A percentile compares a stretch with the other conserved stretches of the same genome.
phyloP scores from a whole-genome alignment of 2,329 filamentous ascomycete species.

The Penicillium freii region DNA sequence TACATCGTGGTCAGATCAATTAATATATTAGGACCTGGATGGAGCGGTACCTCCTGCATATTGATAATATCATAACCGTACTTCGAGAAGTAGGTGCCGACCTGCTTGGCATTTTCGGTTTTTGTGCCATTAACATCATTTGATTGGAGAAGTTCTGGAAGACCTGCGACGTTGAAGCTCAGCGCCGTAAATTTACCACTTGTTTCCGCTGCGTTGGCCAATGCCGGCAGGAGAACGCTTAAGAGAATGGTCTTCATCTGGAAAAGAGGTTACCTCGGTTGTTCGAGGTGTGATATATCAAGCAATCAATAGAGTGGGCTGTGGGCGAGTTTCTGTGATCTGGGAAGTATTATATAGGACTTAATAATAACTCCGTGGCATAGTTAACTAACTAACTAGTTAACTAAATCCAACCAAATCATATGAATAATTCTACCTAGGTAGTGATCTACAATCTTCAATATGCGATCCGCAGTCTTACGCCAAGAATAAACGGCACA shows the following conservation, averaged over 20 bases:
- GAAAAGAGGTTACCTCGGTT: background rate
- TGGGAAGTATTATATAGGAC: background rate
- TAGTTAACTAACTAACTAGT: too few species aligned
- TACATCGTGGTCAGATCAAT: constrained; percentile 14
- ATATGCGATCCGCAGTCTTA: background rate
- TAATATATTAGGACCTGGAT: background rate
- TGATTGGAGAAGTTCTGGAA: constrained; percentile 53
- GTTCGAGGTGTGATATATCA: background rate
- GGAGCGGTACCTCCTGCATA: constrained; percentile 55
- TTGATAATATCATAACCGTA: constrained; percentile 63
- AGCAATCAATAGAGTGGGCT: background rate
- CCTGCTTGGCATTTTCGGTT: constrained; percentile 54
- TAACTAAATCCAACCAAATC: too few species aligned
- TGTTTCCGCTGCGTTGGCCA: constrained; percentile 21
- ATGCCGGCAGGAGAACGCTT: constrained; percentile 4
- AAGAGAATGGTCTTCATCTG: constrained; percentile 9
- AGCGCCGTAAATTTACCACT: constrained; percentile 52
- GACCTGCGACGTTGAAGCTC: constrained; percentile 60
- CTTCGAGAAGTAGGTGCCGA: constrained; percentile 57
- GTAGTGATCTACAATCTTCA: background rate
- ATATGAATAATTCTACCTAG: background rate
- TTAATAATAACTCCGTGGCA: too few species aligned
- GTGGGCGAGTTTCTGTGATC: background rate
- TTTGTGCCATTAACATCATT: constrained; percentile 65
- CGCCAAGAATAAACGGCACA: background rate